A percentile compares a stretch with the other conserved stretches of the same genome.
These are phyloP conservation scores for Galeopsis tetrahit DNA, from an alignment of 257 asterid genomes.

Conservation along the genomic window DNA sequence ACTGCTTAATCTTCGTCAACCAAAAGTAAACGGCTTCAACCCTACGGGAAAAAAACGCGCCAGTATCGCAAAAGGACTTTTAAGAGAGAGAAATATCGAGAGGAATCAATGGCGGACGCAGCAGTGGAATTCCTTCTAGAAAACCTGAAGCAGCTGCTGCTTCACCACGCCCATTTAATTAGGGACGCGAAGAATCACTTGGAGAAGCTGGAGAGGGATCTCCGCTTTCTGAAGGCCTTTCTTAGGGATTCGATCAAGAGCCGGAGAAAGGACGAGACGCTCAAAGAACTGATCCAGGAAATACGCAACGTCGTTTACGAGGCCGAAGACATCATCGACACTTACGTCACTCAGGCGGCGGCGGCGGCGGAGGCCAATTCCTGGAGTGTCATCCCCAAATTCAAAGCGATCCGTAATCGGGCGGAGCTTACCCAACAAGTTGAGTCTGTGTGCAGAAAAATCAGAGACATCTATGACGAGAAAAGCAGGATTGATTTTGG, in stretches of 20 bases:
- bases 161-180: slow-evolving; percentile 28
- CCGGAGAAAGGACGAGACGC: slow-evolving; percentile 20
- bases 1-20: not conserved
- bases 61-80: not conserved
- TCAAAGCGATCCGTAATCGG: not conserved
- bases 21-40: not conserved
- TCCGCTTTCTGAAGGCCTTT: slow-evolving; percentile 35
- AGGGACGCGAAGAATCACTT: slow-evolving; percentile 17
- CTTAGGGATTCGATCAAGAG: slow-evolving; percentile 28
- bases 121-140: slow-evolving; percentile 38
- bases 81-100: not conserved
- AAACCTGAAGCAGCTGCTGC: slow-evolving; percentile 39
- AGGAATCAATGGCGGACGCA: slow-evolving; percentile 24
- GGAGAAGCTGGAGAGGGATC: slow-evolving; percentile 32
- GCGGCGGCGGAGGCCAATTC: slow-evolving; percentile 27
- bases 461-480: slow-evolving; percentile 32
- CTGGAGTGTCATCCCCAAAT: not conserved
- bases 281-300: slow-evolving; percentile 22
- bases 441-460: slow-evolving; percentile 16
- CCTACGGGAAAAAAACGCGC: not conserved
- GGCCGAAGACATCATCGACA: slow-evolving; percentile 19
- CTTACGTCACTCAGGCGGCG: slow-evolving; percentile 4
- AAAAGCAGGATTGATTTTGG: slow-evolving; percentile 33
- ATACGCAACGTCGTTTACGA: slow-evolving; percentile 16
- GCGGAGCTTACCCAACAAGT: slow-evolving; percentile 28